Base-by-base conservation (phyloP, 139 green algal genomes). In the Micromonas pusilla region DNA sequence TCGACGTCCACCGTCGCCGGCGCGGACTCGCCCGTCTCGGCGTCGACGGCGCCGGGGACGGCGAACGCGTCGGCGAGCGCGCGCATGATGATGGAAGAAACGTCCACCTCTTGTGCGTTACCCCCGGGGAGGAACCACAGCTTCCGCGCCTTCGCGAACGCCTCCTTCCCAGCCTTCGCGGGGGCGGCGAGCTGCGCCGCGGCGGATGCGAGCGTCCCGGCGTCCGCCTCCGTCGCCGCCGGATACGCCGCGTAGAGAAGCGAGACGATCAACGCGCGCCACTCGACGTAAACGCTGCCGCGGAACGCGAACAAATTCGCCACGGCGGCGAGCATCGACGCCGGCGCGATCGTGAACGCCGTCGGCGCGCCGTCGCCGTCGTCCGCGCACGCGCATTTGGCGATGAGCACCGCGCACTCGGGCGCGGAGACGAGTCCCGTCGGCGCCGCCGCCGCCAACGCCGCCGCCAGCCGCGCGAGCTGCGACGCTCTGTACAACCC, bases 241-340 rank as follows among this genome's bases (percentile, higher is more conserved):
- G 63, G 26, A 33, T 37, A 32, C 63, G 13, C 19, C 9, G 9
- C 63, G 9, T 6, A 6, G 9, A 70, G 19, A 16, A 70, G 63
- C 63, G 63, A 32, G 63, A 33, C 63, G 63, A 70, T 32, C 9
- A 70, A 21, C 63, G 63, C 13, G 9, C 28, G 26, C 63, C 28
- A 32, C 63, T 70, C 28, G 63, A 6, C 9, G 26, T 70, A 32
- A 5, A 70, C 13, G 9, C 4, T 23, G 5, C 16, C 65, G 30
- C 86, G 86, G 72, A 86, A 85, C 16, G 84, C 70, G 0, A 81
- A 82, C 6, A 75, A 70, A 20, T 84, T 68, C 23, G 90, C 81
- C 4, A 81, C 70, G 25, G 67, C 70, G 72, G 85, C 73, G 31
- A 92, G 16, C 9, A 57, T 16, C 45, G 9, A 9, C 45, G 9